Percentiles rank a stretch among this genome's conserved stretches.
Evolutionary conservation across 495 filamentous ascomycete genomes (phyloP).

Genomic region (Talaromyces adpressus): DNA sequence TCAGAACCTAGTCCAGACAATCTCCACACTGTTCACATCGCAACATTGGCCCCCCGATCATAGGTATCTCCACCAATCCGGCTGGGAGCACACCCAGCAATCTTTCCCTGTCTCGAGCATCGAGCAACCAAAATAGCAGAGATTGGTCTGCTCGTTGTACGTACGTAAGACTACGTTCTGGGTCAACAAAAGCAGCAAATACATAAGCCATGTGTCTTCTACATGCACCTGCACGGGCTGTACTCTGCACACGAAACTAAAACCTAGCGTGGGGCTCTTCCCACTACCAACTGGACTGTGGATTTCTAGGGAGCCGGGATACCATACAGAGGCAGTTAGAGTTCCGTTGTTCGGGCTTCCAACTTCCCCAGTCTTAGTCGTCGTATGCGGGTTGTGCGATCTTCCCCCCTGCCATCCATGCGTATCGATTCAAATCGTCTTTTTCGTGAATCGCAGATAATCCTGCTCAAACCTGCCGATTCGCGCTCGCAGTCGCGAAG

Average conservation of each 20-base stretch:
- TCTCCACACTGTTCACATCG: background rate
- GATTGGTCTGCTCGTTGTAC: background rate
- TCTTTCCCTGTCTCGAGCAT: background rate
- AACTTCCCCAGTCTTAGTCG: background rate
- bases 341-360: background rate
- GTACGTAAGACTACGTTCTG: background rate
- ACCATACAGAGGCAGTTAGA: background rate
- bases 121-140: background rate
- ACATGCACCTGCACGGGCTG: background rate
- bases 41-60: no score
- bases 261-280: background rate
- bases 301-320: background rate
- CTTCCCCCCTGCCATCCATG: background rate
- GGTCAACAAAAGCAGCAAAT: background rate
- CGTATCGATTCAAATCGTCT: background rate
- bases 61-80: background rate
- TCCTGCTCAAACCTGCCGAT: background rate
- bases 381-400: background rate
- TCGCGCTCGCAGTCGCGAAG: background rate
- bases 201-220: background rate
- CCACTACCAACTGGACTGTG: background rate
- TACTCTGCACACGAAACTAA: background rate
- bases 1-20: background rate
- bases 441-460: background rate
- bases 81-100: background rate